These are phyloP conservation scores for Paramarasmius palmivorus DNA, from an alignment of 1,284 basidiomycete species.

Conservation along the genomic window DNA sequence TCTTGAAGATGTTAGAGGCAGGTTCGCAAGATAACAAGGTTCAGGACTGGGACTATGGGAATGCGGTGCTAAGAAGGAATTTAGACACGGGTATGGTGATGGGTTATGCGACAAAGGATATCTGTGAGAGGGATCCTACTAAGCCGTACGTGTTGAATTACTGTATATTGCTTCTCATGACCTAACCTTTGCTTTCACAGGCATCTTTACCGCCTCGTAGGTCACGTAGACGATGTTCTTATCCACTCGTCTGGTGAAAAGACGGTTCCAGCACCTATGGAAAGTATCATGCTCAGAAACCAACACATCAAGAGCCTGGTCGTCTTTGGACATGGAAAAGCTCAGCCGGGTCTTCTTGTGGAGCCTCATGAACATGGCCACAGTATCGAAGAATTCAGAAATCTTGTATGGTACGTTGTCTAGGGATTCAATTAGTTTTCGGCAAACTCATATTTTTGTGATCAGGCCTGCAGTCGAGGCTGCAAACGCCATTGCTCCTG, in stretches of 20 bases:
- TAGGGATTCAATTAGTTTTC: background rate
- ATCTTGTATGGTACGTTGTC: conserved; percentile 7
- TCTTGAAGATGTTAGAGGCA: no score
- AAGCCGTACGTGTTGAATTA: background rate
- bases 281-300: conserved; percentile 16
- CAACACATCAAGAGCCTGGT: conserved; percentile 5
- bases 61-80: background rate
- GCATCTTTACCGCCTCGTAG: conserved; percentile 1
- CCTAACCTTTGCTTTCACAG: conserved; percentile 28
- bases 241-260: conserved; percentile 21
- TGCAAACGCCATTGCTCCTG: conserved; percentile 7
- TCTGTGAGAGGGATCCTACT: conserved; percentile 1
- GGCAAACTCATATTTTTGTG: conserved; percentile 1
- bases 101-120: background rate
- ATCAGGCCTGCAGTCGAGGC: no score
- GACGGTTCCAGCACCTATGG: conserved; percentile 20
- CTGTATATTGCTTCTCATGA: background rate
- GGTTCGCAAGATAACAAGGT: background rate
- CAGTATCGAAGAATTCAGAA: conserved; percentile 2
- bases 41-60: background rate
- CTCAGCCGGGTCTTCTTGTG: conserved; percentile 13
- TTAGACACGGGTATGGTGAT: background rate
- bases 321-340: conserved; percentile 11
- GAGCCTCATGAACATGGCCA: conserved; percentile 2
- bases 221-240: conserved; percentile 21